Evolutionary conservation across 2,329 filamentous ascomycete species (phyloP).

Genomic region (Fusarium pseudonygamai): DNA sequence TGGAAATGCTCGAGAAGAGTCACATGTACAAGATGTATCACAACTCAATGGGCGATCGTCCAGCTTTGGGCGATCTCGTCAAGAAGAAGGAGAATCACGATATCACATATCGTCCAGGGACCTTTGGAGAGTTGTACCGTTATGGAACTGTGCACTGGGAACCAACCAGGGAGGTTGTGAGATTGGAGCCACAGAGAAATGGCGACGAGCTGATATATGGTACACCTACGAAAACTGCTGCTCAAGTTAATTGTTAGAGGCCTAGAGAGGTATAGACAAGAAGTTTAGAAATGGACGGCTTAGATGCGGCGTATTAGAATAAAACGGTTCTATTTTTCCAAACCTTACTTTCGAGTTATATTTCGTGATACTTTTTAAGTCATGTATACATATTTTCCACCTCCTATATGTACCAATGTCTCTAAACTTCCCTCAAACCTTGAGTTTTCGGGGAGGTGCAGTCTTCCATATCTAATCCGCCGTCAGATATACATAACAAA

Average conservation of each 20-base stretch:
- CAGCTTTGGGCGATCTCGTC: slow-evolving; percentile 47
- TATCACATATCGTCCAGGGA: slow-evolving; percentile 45
- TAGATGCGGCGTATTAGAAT: background rate
- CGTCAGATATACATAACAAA: background rate
- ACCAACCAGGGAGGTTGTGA: slow-evolving; percentile 40
- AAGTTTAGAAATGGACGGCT: rapidly evolving
- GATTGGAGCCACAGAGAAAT: slow-evolving; percentile 32
- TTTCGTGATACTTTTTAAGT: rapidly evolving
- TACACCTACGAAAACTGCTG: slow-evolving; percentile 13
- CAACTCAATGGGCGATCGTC: slow-evolving; percentile 45
- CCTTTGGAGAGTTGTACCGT: slow-evolving; percentile 48
- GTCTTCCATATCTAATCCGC: background rate
- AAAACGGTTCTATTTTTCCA: too few species aligned
- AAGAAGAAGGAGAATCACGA: slow-evolving; percentile 42
- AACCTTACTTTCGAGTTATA: background rate
- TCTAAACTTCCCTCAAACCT: background rate
- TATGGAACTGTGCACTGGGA: slow-evolving; percentile 50
- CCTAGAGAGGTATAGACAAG: rapidly evolving
- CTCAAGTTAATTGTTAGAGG: background rate
- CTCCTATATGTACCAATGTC: background rate
- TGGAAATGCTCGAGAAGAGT: slow-evolving; percentile 48
- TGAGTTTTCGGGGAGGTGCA: background rate
- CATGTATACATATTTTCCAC: too few species aligned
- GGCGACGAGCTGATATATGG: slow-evolving; percentile 34
- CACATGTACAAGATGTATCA: slow-evolving; percentile 52